A percentile compares a stretch with the other conserved stretches of the same genome.
These are phyloP conservation scores for Musa schizocarpa DNA, from an alignment of 176 grass and related monocot genomes.

Conservation along the genomic window DNA sequence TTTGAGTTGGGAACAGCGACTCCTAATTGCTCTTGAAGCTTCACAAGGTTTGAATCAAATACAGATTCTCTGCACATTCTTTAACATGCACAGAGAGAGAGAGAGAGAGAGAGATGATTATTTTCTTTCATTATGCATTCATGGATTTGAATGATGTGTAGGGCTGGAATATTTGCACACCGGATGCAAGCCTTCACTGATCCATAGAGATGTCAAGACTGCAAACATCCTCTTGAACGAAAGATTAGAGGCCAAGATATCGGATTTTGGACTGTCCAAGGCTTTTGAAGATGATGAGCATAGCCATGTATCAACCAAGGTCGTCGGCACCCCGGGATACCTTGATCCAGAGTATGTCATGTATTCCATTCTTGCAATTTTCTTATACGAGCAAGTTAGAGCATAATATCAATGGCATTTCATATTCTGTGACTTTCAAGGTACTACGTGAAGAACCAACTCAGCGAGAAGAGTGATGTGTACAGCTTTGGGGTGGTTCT, in stretches of 20 bases:
- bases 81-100: no score
- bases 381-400: background rate
- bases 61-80: no score
- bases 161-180: conserved; percentile 52
- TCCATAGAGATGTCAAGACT: no score
- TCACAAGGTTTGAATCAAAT: conserved; percentile 31
- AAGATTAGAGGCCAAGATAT: no score
- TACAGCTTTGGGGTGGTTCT: conserved; percentile 51
- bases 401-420: background rate
- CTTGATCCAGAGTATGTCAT: conserved; percentile 28
- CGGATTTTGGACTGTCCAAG: no score
- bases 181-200: conserved; percentile 14
- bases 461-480: conserved; percentile 49
- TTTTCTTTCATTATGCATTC: no score
- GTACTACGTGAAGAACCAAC: conserved; percentile 30
- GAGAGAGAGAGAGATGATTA: no score
- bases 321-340: no score
- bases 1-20: conserved; percentile 28
- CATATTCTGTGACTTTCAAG: background rate
- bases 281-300: no score
- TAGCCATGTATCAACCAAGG: no score
- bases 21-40: conserved; percentile 43
- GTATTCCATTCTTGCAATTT: background rate
- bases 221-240: no score
- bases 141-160: background rate